Conservation (phyloP, 352 stramenopile genomes). For the Pelagophyceae sp. region DNA sequence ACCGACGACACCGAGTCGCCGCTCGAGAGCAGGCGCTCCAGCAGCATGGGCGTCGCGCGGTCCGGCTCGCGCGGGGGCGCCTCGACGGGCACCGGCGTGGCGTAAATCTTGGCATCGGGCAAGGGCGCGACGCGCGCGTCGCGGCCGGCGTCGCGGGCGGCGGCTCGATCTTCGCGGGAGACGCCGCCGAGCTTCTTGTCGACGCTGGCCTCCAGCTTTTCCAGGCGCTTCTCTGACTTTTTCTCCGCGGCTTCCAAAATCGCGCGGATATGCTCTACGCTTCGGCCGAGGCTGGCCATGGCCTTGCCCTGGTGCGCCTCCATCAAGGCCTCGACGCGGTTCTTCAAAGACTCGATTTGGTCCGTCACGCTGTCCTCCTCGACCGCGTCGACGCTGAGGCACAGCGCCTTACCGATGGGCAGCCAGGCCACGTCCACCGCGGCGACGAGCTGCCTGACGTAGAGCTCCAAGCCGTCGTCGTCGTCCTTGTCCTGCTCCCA, state of each 20-base stretch:
- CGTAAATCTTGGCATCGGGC: background rate
- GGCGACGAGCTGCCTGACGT: constrained; percentile 36
- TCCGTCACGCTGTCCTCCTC: constrained; percentile 22
- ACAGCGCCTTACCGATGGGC: constrained; percentile 32
- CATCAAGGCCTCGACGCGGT: constrained; percentile 5
- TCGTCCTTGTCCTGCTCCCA: constrained; percentile 40
- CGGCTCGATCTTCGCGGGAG: too few relatives aligned
- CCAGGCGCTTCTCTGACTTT: constrained; percentile 19
- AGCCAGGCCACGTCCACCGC: constrained; percentile 42
- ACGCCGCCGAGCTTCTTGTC: background rate
- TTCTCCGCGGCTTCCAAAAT: background rate
- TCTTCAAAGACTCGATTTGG: background rate
- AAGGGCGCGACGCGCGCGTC: too few relatives aligned
- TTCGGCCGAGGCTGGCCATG: constrained; percentile 6
- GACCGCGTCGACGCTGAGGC: constrained; percentile 11
- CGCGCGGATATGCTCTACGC: background rate
- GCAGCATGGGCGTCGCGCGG: background rate
- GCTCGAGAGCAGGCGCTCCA: background rate
- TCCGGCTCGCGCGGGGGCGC: background rate
- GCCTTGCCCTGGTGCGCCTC: background rate
- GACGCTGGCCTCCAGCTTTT: constrained; percentile 15
- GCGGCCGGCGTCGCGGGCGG: too few relatives aligned
- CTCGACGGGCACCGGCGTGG: background rate
- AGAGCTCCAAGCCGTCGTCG: constrained; percentile 43
- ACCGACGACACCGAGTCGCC: too few relatives aligned